Evolutionary conservation across 805 yeast species (phyloP), one percentile per base, ranked within the genome.

Genomic region (Myxozyma udenii): DNA sequence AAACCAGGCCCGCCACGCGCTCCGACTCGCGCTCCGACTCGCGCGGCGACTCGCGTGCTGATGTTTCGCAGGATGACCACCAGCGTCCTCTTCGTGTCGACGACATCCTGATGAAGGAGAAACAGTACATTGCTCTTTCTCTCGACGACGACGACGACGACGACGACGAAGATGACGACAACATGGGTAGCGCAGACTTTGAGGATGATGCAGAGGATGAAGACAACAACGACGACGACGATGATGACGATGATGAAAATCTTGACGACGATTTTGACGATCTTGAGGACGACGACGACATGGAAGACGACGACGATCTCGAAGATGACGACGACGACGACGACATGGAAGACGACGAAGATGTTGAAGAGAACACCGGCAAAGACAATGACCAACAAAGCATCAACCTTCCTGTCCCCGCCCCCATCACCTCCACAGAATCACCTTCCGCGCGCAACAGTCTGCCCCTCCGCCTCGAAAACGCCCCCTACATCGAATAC

Each of bases 71-170:
- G n/a, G n/a, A n/a, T n/a, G n/a, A n/a, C n/a, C n/a, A n/a, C n/a
- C 51, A 47, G 45, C 53, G 53, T 19, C 45, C 46, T 9, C 24
- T 55, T 18, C 50, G 49, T 3, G 60, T 55, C 22, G 60, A 55
- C 38, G 60, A 53, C 39, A 50, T 55, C 9, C 43, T 55, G 21
- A 12, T 35, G 33, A 55, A 55, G 33, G 60, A 55, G 40, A 58
- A 57, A 23, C 45, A 46, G 21, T 44, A 46, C 26, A 44, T 44
- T 18, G 36, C 35, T 12, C 39, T 51, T 7, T 50, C 33, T 12
- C 51, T 43, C 14, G 55, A 50, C 19, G 55, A 46, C 16, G 51
- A 50, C 2, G 45, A 50, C n/a, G 46, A 44, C 4, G 38, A 45
- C 12, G 50, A 51, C 7, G 48, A 44, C 3, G 45, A 30, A 16